phyloP scores from a whole-genome alignment of 2,329 filamentous ascomycete genomes.

The Diaporthe helianthi region DNA sequence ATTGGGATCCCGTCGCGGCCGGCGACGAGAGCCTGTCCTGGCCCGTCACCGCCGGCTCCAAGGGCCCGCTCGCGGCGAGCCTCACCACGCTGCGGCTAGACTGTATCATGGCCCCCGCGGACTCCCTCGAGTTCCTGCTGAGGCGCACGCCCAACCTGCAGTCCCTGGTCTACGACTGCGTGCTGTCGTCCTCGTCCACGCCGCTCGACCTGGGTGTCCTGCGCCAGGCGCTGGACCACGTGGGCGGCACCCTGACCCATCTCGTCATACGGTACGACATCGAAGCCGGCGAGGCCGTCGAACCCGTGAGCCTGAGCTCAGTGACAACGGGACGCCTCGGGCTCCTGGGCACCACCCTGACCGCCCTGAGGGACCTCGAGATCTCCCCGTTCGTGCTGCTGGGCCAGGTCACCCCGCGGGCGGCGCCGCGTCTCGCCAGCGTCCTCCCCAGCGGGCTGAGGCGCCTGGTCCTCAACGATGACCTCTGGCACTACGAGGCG shows the following conservation, averaged over 20 bases:
- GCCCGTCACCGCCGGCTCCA: background rate
- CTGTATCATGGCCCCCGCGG: background rate
- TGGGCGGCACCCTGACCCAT: background rate
- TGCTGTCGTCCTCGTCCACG: background rate
- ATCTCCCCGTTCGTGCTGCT: background rate
- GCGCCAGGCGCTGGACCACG: background rate
- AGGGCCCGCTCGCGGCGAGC: background rate
- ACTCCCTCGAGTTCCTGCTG: background rate
- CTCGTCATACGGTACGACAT: background rate
- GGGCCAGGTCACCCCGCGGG: background rate
- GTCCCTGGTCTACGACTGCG: background rate
- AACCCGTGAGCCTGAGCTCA: background rate
- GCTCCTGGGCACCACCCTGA: background rate
- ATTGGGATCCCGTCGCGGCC: background rate
- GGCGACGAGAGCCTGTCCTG: background rate
- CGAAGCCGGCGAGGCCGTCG: background rate
- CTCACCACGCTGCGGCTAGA: background rate
- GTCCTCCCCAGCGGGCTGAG: background rate
- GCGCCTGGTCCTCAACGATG: background rate
- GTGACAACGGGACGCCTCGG: background rate
- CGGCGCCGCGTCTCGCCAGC: background rate
- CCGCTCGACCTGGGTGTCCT: rapidly evolving
- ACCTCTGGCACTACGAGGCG: background rate
- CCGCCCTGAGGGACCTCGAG: background rate
- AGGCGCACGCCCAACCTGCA: background rate